Evolutionary conservation across 371 early-diverging fungal genomes (phyloP).

Genomic region (Apophysomyces trapeziformis): DNA sequence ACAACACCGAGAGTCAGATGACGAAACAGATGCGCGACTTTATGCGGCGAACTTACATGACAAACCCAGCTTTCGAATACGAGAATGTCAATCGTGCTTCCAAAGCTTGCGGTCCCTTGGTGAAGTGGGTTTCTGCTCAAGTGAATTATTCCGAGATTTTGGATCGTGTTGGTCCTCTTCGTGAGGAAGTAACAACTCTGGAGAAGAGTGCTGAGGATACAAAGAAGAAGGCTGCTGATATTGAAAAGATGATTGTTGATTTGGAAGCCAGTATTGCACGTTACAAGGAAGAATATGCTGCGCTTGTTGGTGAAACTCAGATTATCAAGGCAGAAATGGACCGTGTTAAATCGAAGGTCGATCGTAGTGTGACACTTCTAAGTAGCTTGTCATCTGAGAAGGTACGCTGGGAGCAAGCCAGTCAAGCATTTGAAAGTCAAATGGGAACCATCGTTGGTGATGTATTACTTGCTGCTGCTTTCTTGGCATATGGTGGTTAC

Average conservation of each 20-base stretch:
- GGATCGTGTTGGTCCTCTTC: conserved; percentile 94
- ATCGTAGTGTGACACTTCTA: conserved; percentile 89
- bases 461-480: conserved; percentile 91
- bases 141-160: conserved; percentile 91
- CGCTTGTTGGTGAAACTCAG: conserved; percentile 92
- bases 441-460: conserved; percentile 99
- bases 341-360: conserved; percentile 91
- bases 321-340: conserved; percentile 95
- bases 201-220: conserved; percentile 83
- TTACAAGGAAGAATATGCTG: conserved; percentile 97
- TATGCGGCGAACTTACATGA: conserved; percentile 79
- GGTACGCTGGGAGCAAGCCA: conserved; percentile 91
- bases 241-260: conserved; percentile 81
- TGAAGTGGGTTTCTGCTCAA: conserved; percentile 98
- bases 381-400: conserved; percentile 92
- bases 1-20: conserved; percentile 84
- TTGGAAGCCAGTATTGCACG: conserved; percentile 86
- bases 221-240: conserved; percentile 70
- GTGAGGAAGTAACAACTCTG: conserved; percentile 87
- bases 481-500: conserved; percentile 96
- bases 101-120: conserved; percentile 98
- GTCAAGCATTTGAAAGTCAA: conserved; percentile 91
- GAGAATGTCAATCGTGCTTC: conserved; percentile 97
- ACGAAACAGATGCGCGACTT: conserved; percentile 75
- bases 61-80: conserved; percentile 88